Evolutionary conservation across 2,329 filamentous ascomycete species (phyloP), one percentile per base, ranked within the genome.

Genomic region (Ceratocystis variospora): DNA sequence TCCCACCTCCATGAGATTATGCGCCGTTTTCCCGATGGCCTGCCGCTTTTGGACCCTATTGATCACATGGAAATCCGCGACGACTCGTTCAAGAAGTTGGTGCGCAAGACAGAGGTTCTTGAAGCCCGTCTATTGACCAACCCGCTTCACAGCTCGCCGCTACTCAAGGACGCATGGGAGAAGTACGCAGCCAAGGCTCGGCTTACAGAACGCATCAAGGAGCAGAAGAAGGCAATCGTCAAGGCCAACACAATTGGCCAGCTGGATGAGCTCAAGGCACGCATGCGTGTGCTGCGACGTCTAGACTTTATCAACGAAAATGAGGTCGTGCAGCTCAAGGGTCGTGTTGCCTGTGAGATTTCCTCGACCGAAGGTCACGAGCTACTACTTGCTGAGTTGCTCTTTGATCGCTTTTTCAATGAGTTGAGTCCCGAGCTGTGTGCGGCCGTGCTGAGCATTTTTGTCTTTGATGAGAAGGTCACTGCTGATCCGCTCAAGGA

Each of bases 371-470:
- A 87, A 71, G 94, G 93, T 45, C 94, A 99, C 73, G 95, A 99
- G 75, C 80, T 99, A 53, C 86, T 99, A 70, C 82, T 99, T 4
- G 91, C 89, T 12, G 94, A 99, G 76, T 81, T 99, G 33, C 82
- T 99, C 0, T 97, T 99, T 76, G 95, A 97, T 75, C 85, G 92
- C 48, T 97, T 96, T 81, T 99, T 99, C 82, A 99, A 97, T 74
- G 92, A 96, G 73, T 79, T 97, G 55, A 86, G 86, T 0, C 91
- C 94, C 0, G 93, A 97, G 75, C 83, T 93, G 70, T 89, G 87
- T 71, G 94, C 94, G 0, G 84, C 93, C 0, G 85, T 92, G 5
- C 81, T 99, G 68, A 95, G 90, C 71, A 92, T 90, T 73, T 97
- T 99, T 77, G 94, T 99, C 70, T 96, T 97, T 71, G 95, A 99